These are phyloP conservation scores for Laguncularia racemosa DNA, from an alignment of 345 rosid genomes.

Conservation along the genomic window DNA sequence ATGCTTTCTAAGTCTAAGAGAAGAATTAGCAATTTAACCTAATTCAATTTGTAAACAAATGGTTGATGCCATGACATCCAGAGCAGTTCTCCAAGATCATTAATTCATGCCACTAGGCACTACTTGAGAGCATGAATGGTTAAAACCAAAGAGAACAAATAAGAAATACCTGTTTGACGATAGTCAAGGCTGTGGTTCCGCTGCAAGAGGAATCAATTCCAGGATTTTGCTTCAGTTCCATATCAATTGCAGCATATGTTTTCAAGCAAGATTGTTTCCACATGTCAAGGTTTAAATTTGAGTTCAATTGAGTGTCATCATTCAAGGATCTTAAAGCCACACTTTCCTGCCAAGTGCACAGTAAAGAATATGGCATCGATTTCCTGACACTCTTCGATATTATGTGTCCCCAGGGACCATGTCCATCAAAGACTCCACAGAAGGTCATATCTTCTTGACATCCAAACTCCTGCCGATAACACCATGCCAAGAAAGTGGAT, in stretches of 20 bases:
- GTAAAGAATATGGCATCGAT: slow-evolving; percentile 48
- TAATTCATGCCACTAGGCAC: not conserved
- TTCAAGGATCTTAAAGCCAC: slow-evolving; percentile 30
- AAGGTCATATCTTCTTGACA: slow-evolving; percentile 80
- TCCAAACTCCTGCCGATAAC: slow-evolving; percentile 55
- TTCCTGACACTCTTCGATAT: slow-evolving; percentile 54
- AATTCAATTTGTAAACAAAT: too few species aligned
- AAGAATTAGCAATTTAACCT: too few species aligned
- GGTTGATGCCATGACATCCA: too few species aligned
- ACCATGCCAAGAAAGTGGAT: not conserved
- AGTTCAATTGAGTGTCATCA: slow-evolving; percentile 19
- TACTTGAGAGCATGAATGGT: not conserved
- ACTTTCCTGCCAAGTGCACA: slow-evolving; percentile 73
- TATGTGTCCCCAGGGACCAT: slow-evolving; percentile 91
- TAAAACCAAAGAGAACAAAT: not conserved
- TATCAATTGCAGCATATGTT: slow-evolving; percentile 62
- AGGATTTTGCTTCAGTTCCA: slow-evolving; percentile 56
- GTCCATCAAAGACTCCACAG: slow-evolving; percentile 92
- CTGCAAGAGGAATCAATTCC: slow-evolving; percentile 63
- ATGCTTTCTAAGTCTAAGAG: too few species aligned
- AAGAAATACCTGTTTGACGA: slow-evolving; percentile 62
- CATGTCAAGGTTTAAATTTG: slow-evolving; percentile 23
- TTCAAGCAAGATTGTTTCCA: slow-evolving; percentile 74
- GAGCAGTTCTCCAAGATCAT: too few species aligned
- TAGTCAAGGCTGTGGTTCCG: slow-evolving; percentile 66